Evolutionary conservation across 2,329 filamentous ascomycete genomes (phyloP).

Genomic region (Ustulina deusta): DNA sequence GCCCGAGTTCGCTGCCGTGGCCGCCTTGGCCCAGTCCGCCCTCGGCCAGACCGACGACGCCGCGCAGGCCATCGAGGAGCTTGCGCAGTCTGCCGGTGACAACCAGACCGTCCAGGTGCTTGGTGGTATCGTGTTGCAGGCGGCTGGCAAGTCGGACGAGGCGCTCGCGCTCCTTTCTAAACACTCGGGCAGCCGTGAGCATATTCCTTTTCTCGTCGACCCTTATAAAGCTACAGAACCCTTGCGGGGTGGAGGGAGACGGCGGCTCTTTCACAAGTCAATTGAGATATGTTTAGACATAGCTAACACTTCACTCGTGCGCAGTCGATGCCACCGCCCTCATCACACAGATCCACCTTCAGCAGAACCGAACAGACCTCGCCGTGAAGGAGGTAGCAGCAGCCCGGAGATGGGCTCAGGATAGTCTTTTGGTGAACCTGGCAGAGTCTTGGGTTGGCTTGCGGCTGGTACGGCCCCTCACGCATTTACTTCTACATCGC

Average conservation of each 20-base stretch:
- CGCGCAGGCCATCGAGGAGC: constrained; percentile 71
- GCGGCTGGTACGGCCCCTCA: constrained; percentile 72
- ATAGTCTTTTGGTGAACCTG: constrained; percentile 91
- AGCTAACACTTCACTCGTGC: constrained; percentile 14
- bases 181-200: constrained; percentile 87
- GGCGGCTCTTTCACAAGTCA: constrained; percentile 1
- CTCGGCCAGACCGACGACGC: constrained; percentile 73
- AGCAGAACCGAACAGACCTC: constrained; percentile 91
- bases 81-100: constrained; percentile 75
- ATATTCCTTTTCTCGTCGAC: not conserved
- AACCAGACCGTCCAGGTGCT: constrained; percentile 86
- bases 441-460: constrained; percentile 96
- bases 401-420: constrained; percentile 93
- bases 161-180: constrained; percentile 82
- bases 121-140: constrained; percentile 84
- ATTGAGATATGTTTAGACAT: not conserved
- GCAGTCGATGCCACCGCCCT: constrained; percentile 81
- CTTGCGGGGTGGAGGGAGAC: not conserved
- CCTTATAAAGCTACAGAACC: not conserved
- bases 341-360: constrained; percentile 90
- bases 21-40: constrained; percentile 76
- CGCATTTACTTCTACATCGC: not conserved
- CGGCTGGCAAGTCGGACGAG: constrained; percentile 84
- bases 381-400: constrained; percentile 89
- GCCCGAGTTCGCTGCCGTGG: constrained; percentile 81